Conservation (phyloP, 169 alveolate species). For the Eimeria falciformis region DNA sequence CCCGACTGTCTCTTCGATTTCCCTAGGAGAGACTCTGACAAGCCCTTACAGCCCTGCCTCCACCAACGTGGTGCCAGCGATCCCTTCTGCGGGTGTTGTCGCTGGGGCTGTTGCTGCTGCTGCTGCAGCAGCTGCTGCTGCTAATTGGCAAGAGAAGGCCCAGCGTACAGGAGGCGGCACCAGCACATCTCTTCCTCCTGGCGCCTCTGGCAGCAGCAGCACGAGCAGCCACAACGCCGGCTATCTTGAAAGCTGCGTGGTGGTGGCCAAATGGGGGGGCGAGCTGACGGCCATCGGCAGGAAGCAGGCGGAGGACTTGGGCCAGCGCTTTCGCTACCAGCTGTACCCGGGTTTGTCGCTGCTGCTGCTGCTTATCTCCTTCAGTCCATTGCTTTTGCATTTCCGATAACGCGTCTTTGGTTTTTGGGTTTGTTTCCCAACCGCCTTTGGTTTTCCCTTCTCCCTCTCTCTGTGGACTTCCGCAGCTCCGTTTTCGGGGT, state of each 20-base stretch:
- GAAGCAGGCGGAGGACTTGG: constrained; percentile 94
- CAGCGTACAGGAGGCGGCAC: background rate
- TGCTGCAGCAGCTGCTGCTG: constrained; percentile 60
- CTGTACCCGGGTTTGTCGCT: constrained; percentile 93
- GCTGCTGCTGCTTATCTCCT: constrained; percentile 45
- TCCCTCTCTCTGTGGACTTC: too few relatives aligned
- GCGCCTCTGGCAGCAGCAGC: constrained; percentile 27
- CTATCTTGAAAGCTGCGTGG: constrained; percentile 83
- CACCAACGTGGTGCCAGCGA: background rate
- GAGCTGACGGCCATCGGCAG: constrained; percentile 96
- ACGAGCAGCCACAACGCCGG: constrained; percentile 26
- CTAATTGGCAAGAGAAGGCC: constrained; percentile 12
- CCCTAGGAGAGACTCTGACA: background rate
- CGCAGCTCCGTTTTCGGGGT: background rate
- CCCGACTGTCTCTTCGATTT: constrained; percentile 20
- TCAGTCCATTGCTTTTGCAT: too few relatives aligned
- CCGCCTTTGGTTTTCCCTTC: too few relatives aligned
- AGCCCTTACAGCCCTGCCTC: background rate
- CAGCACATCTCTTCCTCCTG: constrained; percentile 12
- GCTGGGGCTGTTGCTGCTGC: constrained; percentile 57
- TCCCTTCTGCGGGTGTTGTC: background rate
- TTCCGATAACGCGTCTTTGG: too few relatives aligned
- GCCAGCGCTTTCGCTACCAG: constrained; percentile 88
- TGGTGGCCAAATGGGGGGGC: constrained; percentile 99
- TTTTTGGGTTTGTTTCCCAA: too few relatives aligned